Percentiles rank a stretch among this genome's conserved stretches.
Conservation (phyloP, 352 stramenopile genomes). For the Pythium catenulatum region DNA sequence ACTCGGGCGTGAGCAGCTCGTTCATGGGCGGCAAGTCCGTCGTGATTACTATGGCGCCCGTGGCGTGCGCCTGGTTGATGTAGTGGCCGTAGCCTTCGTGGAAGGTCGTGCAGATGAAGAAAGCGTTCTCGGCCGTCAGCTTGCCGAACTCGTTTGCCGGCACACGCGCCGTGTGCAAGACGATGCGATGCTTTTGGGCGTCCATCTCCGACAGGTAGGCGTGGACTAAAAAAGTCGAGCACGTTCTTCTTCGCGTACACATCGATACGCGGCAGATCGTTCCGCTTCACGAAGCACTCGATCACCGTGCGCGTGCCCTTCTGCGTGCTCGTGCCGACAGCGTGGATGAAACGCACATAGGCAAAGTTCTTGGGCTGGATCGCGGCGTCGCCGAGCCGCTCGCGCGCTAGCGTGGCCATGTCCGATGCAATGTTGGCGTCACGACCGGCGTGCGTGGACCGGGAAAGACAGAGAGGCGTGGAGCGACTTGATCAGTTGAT, state of each 20-base stretch:
- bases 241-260: constrained; percentile 72
- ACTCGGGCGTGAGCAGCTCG: constrained; percentile 72
- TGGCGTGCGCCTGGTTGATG: constrained; percentile 78
- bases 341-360: constrained; percentile 74
- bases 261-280: constrained; percentile 72
- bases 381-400: constrained; percentile 33
- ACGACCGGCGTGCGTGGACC: too few species aligned
- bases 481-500: too few species aligned
- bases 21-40: constrained; percentile 78
- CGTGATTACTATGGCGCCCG: constrained; percentile 67
- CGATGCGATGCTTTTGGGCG: constrained; percentile 59
- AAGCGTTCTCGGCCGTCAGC: constrained; percentile 71
- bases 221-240: too few species aligned
- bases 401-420: constrained; percentile 66
- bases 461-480: too few species aligned
- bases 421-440: too few species aligned
- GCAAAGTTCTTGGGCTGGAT: constrained; percentile 65
- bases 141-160: constrained; percentile 71
- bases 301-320: constrained; percentile 73
- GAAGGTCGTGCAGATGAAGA: constrained; percentile 79
- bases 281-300: constrained; percentile 70
- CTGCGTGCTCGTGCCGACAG: constrained; percentile 71
- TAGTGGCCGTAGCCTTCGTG: constrained; percentile 81
- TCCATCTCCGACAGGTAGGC: too few species aligned
- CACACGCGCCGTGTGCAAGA: constrained; percentile 66